phyloP scores from a whole-genome alignment of 352 stramenopile species.

The Phytophthora sojae region DNA sequence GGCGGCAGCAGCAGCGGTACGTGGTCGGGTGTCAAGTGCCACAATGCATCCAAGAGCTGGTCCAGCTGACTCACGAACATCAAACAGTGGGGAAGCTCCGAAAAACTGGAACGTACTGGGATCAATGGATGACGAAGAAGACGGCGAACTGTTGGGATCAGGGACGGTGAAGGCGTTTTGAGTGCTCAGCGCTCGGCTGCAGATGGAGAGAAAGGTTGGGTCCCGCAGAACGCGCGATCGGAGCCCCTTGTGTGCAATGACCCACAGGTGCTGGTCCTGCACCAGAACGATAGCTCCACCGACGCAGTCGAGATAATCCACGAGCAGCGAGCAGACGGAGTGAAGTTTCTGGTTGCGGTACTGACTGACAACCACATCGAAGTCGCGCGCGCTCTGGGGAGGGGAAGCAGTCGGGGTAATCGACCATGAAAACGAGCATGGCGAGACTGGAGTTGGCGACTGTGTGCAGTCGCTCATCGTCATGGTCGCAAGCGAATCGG shows the following conservation, averaged over 20 bases:
- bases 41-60: conserved; percentile 67
- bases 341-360: conserved; percentile 77
- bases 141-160: conserved; percentile 35
- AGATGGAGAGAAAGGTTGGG: conserved; percentile 67
- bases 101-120: conserved; percentile 68
- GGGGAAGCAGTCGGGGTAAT: conserved; percentile 47
- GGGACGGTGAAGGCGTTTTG: conserved; percentile 61
- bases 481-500: conserved; percentile 34
- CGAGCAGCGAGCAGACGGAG: conserved; percentile 69
- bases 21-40: conserved; percentile 58
- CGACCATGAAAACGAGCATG: conserved; percentile 47
- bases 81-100: conserved; percentile 59
- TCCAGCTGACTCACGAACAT: conserved; percentile 36
- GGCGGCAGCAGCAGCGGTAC: conserved; percentile 39
- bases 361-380: conserved; percentile 78
- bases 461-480: conserved; percentile 29
- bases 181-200: conserved; percentile 48
- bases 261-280: conserved; percentile 66
- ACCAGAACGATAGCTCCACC: conserved; percentile 73
- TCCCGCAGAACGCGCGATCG: conserved; percentile 58
- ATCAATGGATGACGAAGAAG: conserved; percentile 7
- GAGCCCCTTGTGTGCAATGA: conserved; percentile 70
- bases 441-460: conserved; percentile 28
- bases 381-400: conserved; percentile 34
- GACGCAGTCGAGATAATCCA: conserved; percentile 78